Evolutionary conservation across 495 filamentous ascomycete genomes (phyloP).

Genomic region (Penicillium atrosanguineum): DNA sequence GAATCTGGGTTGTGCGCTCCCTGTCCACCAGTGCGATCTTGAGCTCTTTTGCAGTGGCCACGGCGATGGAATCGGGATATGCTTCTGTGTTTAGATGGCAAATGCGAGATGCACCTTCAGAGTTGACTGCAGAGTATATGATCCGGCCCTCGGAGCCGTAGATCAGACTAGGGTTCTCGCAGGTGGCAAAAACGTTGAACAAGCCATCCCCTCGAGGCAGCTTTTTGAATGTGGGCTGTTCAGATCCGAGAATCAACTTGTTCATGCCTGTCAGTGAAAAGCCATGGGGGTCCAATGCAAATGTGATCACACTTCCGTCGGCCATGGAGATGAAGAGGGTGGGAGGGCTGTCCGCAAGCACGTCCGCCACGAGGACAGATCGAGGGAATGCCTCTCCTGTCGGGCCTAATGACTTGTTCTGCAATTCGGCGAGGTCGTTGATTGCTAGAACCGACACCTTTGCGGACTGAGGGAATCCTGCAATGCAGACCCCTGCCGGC

Average conservation of each 20-base stretch:
- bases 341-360: conserved; percentile 61
- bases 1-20: conserved; percentile 82
- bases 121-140: conserved; percentile 93
- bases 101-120: conserved; percentile 75
- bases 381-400: conserved; percentile 71
- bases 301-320: conserved; percentile 88
- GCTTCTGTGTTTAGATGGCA: conserved; percentile 79
- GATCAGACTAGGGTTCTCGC: conserved; percentile 89
- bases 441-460: conserved; percentile 68
- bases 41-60: conserved; percentile 73
- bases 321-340: conserved; percentile 92
- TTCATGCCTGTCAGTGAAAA: conserved; percentile 67
- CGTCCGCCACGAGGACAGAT: conserved; percentile 72
- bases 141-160: conserved; percentile 85
- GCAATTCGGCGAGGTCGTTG: conserved; percentile 58
- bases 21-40: conserved; percentile 82
- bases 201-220: conserved; percentile 63
- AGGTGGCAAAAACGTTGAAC: conserved; percentile 87
- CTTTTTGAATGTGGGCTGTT: conserved; percentile 74
- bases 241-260: conserved; percentile 80
- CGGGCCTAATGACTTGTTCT: conserved; percentile 56
- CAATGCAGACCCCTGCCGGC: conserved; percentile 57
- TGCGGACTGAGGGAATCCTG: conserved; percentile 82
- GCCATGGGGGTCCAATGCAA: conserved; percentile 59
- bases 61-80: conserved; percentile 75